Evolutionary conservation across 2,329 filamentous ascomycete species (phyloP).

Genomic region (Zymoseptoria ardabiliae): DNA sequence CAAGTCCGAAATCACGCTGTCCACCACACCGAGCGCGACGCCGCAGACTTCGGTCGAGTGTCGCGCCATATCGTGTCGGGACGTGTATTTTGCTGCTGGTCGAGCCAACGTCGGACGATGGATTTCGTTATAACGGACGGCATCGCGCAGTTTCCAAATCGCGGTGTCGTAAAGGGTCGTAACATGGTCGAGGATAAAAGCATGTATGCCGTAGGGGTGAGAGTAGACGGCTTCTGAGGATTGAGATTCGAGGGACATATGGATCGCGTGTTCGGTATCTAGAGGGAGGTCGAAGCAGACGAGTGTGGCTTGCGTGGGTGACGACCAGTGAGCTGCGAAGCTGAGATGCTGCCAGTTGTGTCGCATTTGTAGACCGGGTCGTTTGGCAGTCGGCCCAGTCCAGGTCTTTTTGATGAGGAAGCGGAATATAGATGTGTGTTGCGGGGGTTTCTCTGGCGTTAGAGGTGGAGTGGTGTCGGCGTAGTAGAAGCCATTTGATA

Average conservation of each 20-base stretch:
- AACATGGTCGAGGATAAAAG: constrained; percentile 11
- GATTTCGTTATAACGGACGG: constrained; percentile 11
- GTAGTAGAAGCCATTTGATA: background rate
- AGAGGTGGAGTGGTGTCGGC: background rate
- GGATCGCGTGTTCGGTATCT: background rate
- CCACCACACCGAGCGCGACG: constrained; percentile 11
- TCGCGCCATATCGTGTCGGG: constrained; percentile 18
- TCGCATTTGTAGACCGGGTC: background rate
- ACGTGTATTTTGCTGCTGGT: constrained; percentile 6
- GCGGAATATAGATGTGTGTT: constrained; percentile 6
- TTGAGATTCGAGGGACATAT: background rate
- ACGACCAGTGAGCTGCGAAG: constrained; percentile 6
- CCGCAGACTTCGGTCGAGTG: constrained; percentile 16
- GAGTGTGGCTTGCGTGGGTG: background rate
- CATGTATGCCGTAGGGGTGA: constrained; percentile 11
- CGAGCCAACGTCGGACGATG: constrained; percentile 3
- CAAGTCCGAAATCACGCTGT: constrained; percentile 8
- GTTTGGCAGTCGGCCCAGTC: background rate
- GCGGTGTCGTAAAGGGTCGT: constrained; percentile 10
- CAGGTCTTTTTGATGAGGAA: constrained; percentile 10
- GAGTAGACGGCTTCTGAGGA: background rate
- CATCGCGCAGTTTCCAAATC: constrained; percentile 14
- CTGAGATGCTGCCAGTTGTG: constrained; percentile 12
- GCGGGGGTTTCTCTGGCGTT: background rate
- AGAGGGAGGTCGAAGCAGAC: constrained; percentile 7